These are phyloP conservation scores for Tylopilus sp. DNA, from an alignment of 1,284 basidiomycete species.

Conservation along the genomic window DNA sequence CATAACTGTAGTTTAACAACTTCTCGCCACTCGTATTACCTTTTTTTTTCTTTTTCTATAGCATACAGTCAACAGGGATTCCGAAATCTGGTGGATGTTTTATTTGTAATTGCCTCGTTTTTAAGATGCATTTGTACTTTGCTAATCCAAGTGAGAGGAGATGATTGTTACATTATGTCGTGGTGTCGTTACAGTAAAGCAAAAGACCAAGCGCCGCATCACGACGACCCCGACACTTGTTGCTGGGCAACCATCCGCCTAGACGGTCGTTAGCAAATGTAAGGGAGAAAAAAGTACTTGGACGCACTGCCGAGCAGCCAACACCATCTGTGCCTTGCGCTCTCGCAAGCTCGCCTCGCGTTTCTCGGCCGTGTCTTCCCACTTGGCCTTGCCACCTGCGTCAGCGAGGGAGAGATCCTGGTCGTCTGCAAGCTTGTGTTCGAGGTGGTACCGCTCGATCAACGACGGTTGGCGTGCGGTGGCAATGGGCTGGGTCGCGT, in stretches of 20 bases:
- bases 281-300: accelerated
- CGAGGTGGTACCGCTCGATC: constrained; percentile 74
- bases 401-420: constrained; percentile 37
- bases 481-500: constrained; percentile 12
- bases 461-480: constrained; percentile 59
- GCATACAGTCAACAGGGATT: background rate
- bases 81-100: background rate
- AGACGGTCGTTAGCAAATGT: background rate
- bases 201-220: background rate
- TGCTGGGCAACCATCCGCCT: constrained; percentile 38
- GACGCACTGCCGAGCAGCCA: constrained; percentile 78
- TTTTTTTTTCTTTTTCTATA: constrained; percentile 5
- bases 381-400: constrained; percentile 72
- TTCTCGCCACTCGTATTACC: constrained; percentile 14
- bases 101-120: background rate
- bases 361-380: constrained; percentile 81
- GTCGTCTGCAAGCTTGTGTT: constrained; percentile 52
- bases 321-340: constrained; percentile 84
- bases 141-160: background rate
- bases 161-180: background rate
- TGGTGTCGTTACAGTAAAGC: constrained; percentile 4
- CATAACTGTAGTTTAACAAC: constrained; percentile 33
- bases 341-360: constrained; percentile 79
- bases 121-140: constrained; percentile 3
- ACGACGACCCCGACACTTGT: constrained; percentile 21